phyloP scores from a whole-genome alignment of 2,329 filamentous ascomycete genomes.

The Pseudocercospora fuligena region DNA sequence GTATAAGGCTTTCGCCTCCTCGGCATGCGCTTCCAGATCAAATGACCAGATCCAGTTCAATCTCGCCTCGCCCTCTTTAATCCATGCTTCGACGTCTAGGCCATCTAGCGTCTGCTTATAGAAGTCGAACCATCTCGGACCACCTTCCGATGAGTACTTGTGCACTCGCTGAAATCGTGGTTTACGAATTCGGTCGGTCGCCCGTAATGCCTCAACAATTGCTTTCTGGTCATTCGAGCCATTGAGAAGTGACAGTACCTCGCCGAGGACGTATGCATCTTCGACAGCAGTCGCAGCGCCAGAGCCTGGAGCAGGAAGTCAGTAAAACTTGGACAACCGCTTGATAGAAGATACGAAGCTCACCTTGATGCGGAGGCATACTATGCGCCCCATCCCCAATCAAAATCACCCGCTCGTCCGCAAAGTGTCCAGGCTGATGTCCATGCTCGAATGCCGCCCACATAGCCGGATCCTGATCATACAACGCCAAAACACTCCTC shows the following conservation, averaged over 20 bases:
- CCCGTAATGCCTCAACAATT: conserved; percentile 30
- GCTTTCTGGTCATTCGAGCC: background rate
- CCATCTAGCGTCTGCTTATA: conserved; percentile 26
- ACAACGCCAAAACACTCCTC: conserved; percentile 43
- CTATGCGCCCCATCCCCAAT: conserved; percentile 71
- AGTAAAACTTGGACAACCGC: background rate
- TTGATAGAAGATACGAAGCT: background rate
- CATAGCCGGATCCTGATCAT: conserved; percentile 50
- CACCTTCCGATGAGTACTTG: conserved; percentile 25
- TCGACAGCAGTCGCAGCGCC: conserved; percentile 64
- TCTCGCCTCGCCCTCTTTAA: conserved; percentile 20
- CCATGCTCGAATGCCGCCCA: conserved; percentile 56
- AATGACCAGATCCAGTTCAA: conserved; percentile 35
- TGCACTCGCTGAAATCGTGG: conserved; percentile 28
- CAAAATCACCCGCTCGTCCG: conserved; percentile 58
- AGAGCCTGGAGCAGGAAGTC: conserved; percentile 26
- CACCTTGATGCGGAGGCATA: conserved; percentile 67
- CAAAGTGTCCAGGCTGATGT: conserved; percentile 28
- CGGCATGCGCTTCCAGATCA: conserved; percentile 32
- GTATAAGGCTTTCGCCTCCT: conserved; percentile 23
- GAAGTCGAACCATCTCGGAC: conserved; percentile 25
- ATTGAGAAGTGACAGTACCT: conserved; percentile 18
- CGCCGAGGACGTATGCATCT: conserved; percentile 52
- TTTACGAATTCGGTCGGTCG: conserved; percentile 27
- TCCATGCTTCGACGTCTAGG: conserved; percentile 28